These are phyloP conservation scores for Pestalotiopsis sp. DNA, from an alignment of 2,329 filamentous ascomycete species.

Conservation along the genomic window DNA sequence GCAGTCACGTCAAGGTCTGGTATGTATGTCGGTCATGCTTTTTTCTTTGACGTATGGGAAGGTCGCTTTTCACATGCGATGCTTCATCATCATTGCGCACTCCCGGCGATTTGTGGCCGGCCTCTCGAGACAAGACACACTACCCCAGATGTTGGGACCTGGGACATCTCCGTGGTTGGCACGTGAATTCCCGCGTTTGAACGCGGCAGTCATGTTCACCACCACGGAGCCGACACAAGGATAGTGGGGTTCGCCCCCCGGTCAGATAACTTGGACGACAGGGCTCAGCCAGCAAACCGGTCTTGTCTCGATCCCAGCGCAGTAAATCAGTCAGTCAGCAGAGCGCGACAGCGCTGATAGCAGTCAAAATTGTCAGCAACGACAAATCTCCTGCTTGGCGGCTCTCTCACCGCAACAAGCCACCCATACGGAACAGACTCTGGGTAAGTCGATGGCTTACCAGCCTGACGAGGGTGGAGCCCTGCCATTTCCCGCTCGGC, in stretches of 20 bases:
- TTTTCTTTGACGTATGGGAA: neutral
- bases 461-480: neutral
- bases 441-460: neutral
- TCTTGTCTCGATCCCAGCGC: neutral
- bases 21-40: neutral
- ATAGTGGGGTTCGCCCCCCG: conserved; percentile 4
- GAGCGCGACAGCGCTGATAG: neutral
- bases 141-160: neutral
- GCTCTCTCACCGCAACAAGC: conserved; percentile 4
- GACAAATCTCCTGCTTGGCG: neutral
- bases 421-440: neutral
- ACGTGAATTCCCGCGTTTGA: conserved; percentile 5
- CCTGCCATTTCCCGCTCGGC: conserved; percentile 9
- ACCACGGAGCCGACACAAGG: neutral
- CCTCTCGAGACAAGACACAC: neutral
- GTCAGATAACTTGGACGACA: neutral
- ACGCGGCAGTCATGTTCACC: neutral
- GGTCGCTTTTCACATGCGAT: neutral
- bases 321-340: neutral
- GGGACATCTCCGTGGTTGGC: neutral
- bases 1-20: neutral
- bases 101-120: neutral
- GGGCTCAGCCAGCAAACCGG: neutral
- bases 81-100: neutral
- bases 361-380: neutral